phyloP scores from a whole-genome alignment of 345 rosid genomes.

The Pistacia integerrima region DNA sequence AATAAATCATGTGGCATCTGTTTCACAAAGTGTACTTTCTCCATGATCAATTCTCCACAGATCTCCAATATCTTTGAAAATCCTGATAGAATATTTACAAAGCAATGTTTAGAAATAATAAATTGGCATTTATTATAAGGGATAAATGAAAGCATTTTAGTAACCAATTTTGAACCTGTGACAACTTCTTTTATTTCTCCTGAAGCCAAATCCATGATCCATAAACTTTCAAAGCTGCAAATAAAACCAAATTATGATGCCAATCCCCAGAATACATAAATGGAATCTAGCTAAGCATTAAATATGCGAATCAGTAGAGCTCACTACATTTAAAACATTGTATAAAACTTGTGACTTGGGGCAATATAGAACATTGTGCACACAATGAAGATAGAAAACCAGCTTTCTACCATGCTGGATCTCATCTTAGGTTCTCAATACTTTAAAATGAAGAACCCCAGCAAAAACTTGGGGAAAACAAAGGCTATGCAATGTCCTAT shows the following conservation, averaged over 20 bases:
- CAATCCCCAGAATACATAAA: conserved; percentile 1
- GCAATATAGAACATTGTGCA: not conserved
- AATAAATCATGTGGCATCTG: conserved; percentile 55
- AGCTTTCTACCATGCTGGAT: not conserved
- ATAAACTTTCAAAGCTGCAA: conserved; percentile 76
- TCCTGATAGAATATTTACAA: conserved; percentile 41
- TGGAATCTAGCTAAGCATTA: conserved; percentile 10
- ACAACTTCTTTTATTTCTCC: conserved; percentile 68
- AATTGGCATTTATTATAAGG: not conserved
- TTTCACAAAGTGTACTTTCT: conserved; percentile 64
- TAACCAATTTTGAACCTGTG: conserved; percentile 52
- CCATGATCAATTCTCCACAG: conserved; percentile 51
- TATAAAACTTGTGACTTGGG: not conserved
- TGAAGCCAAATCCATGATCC: conserved; percentile 70
- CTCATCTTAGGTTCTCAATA: not conserved
- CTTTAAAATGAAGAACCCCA: not conserved
- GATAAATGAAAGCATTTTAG: conserved; percentile 15
- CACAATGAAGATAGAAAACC: not conserved
- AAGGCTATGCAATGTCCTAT: not conserved
- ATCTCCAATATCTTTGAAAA: conserved; percentile 51
- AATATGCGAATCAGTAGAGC: not conserved
- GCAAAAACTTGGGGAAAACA: not conserved
- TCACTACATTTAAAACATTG: not conserved
- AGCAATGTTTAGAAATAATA: conserved; percentile 27
- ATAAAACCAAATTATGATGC: conserved; percentile 16